Conservation (phyloP, 2,329 filamentous ascomycete species). For the Thermothelomyces thermophilus region DNA sequence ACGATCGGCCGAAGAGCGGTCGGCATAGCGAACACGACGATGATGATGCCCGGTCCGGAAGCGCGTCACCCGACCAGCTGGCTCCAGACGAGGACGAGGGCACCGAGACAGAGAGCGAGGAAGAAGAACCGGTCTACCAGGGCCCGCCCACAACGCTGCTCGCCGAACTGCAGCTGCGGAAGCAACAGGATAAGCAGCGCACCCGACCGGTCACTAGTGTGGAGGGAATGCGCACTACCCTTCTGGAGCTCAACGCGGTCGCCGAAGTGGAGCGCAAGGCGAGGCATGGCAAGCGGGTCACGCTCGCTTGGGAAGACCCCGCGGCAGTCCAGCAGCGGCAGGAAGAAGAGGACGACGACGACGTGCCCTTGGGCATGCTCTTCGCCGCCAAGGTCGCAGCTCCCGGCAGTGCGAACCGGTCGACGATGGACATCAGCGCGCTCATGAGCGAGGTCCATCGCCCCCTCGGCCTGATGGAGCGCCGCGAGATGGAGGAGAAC, state of each 20-base stretch:
- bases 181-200: slow-evolving; percentile 77
- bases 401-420: slow-evolving; percentile 35
- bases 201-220: slow-evolving; percentile 61
- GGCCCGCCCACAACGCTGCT: slow-evolving; percentile 83
- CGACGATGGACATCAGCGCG: slow-evolving; percentile 34
- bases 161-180: slow-evolving; percentile 85
- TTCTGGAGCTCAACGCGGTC: slow-evolving; percentile 85
- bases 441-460: slow-evolving; percentile 51
- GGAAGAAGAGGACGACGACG: slow-evolving; percentile 67
- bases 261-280: slow-evolving; percentile 75
- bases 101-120: slow-evolving; percentile 37
- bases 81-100: slow-evolving; percentile 28
- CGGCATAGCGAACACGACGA: slow-evolving; percentile 22
- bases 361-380: slow-evolving; percentile 80
- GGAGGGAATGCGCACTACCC: slow-evolving; percentile 81
- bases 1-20: slow-evolving; percentile 21
- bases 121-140: slow-evolving; percentile 48
- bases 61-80: slow-evolving; percentile 23
- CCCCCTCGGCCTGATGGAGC: slow-evolving; percentile 70
- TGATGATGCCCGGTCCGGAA: slow-evolving; percentile 27
- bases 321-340: slow-evolving; percentile 38
- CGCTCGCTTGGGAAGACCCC: slow-evolving; percentile 83
- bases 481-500: slow-evolving; percentile 81
- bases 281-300: slow-evolving; percentile 68
- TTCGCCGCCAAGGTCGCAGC: slow-evolving; percentile 57